Evolutionary conservation across 805 yeast genomes (phyloP).

Genomic region (Candida ponderosae): DNA sequence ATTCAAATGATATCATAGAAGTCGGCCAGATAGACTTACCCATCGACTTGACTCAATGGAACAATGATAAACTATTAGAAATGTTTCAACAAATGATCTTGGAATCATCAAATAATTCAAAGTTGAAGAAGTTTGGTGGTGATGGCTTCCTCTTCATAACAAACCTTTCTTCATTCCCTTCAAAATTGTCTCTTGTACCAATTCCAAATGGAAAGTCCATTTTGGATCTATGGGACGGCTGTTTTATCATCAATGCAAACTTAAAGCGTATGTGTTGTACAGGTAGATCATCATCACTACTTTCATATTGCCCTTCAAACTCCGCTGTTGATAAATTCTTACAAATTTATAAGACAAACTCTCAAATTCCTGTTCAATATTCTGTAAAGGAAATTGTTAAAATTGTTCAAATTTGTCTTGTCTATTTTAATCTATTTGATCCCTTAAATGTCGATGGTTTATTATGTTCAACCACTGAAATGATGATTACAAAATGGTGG

Average conservation of each 20-base stretch:
- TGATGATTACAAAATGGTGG: conserved; percentile 81
- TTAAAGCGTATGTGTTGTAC: conserved; percentile 73
- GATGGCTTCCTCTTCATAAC: conserved; percentile 68
- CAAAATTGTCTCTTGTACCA: conserved; percentile 62
- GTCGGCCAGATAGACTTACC: conserved; percentile 55
- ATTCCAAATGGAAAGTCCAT: conserved; percentile 51
- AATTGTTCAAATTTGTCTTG: conserved; percentile 66
- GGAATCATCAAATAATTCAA: not conserved
- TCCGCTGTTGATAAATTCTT: conserved; percentile 78
- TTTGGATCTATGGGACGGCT: conserved; percentile 38
- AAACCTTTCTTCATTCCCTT: conserved; percentile 73
- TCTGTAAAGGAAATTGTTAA: conserved; percentile 52
- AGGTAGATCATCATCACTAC: conserved; percentile 72
- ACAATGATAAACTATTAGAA: conserved; percentile 6
- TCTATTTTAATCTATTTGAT: conserved; percentile 68
- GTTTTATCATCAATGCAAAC: conserved; percentile 67
- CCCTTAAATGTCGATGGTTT: conserved; percentile 76
- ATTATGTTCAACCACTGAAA: conserved; percentile 68
- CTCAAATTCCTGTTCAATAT: conserved; percentile 20
- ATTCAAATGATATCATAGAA: conserved; percentile 50
- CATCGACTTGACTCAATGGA: conserved; percentile 22
- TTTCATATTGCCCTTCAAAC: conserved; percentile 59
- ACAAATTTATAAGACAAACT: conserved; percentile 57
- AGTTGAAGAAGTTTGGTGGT: not conserved
- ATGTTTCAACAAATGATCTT: not conserved